These are phyloP conservation scores for Luvunga scandens DNA, from an alignment of 345 rosid genomes.

Conservation along the genomic window DNA sequence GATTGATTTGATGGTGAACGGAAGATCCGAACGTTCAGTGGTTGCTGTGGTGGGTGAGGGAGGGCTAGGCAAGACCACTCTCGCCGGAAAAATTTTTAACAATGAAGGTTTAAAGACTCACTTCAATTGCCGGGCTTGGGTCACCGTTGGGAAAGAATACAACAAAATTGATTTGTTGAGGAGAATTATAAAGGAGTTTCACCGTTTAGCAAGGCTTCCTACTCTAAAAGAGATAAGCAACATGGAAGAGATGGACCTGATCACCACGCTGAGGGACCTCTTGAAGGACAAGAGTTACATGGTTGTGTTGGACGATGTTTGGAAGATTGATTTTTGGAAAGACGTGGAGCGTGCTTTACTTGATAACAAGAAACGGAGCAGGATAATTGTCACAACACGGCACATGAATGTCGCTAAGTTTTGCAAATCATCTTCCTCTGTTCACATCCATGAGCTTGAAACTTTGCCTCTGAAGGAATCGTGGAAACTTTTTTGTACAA, in stretches of 20 bases:
- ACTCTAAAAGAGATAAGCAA: neutral
- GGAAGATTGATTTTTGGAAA: constrained; percentile 18
- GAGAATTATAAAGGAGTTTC: neutral
- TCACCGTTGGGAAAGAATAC: constrained; percentile 17
- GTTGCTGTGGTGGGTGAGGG: constrained; percentile 20
- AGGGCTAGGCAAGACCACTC: constrained; percentile 18
- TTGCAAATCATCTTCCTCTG: neutral
- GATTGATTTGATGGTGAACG: no score
- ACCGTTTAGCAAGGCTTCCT: neutral
- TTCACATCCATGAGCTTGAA: neutral
- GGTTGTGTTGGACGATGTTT: constrained; percentile 20
- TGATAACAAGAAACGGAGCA: constrained; percentile 12
- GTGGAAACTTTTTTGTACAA: neutral
- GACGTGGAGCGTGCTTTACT: constrained; percentile 17
- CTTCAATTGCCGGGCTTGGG: constrained; percentile 12
- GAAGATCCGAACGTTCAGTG: neutral
- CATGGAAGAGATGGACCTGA: constrained; percentile 8
- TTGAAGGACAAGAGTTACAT: constrained; percentile 14
- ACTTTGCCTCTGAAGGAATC: neutral
- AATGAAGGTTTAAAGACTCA: neutral
- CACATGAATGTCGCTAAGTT: neutral
- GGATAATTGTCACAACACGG: constrained; percentile 17
- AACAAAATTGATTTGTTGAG: neutral
- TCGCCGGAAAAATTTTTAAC: constrained; percentile 13
- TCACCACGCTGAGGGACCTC: constrained; percentile 3